A percentile compares a stretch with the other conserved stretches of the same genome.
These are phyloP conservation scores for Quercus agrifolia DNA, from an alignment of 306 rosid species.

Conservation along the genomic window DNA sequence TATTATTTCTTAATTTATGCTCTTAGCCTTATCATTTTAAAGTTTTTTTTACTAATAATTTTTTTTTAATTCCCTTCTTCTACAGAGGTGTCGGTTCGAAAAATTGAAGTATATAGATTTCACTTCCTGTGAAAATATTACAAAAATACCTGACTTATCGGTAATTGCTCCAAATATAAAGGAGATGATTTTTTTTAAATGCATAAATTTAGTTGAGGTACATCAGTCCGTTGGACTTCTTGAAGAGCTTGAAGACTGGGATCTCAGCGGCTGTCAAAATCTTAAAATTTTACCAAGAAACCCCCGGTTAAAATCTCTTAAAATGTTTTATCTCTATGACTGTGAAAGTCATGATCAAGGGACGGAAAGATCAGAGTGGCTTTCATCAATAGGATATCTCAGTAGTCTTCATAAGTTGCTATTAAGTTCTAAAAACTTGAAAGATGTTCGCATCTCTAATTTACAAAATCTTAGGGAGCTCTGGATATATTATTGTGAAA, in stretches of 20 bases:
- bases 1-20: no score
- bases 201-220: constrained; percentile 21
- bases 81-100: not conserved
- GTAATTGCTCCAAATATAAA: constrained; percentile 18
- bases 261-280: constrained; percentile 3
- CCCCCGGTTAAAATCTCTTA: constrained; percentile 13
- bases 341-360: constrained; percentile 2
- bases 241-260: constrained; percentile 7
- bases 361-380: no score
- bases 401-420: rapidly evolving
- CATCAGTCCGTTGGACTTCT: constrained; percentile 36
- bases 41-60: not conserved
- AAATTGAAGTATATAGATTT: constrained; percentile 16
- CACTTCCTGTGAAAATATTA: not conserved
- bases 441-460: not conserved
- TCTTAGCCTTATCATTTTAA: no score
- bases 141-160: constrained; percentile 24
- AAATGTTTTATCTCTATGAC: constrained; percentile 12
- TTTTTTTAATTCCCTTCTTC: not conserved
- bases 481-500: constrained; percentile 12
- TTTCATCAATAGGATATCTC: no score
- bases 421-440: no score
- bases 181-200: not conserved
- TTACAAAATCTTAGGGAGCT: constrained; percentile 3
- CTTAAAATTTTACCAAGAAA: constrained; percentile 2